Evolutionary conservation across 1,139 yeast genomes (phyloP).

Genomic region (Yamadazyma diddensiae): DNA sequence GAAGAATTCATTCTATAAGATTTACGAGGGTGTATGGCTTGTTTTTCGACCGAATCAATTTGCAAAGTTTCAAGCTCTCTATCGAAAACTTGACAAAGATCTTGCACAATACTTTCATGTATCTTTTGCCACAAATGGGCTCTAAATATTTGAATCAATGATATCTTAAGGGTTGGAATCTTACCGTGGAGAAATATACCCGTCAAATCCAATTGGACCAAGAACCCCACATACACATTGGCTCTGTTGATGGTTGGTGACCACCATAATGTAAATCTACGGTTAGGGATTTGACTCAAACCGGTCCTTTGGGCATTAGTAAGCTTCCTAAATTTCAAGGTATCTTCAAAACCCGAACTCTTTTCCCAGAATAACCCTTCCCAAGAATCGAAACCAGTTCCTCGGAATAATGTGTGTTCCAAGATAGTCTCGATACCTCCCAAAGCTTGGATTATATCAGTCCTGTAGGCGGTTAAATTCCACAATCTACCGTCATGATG

Average conservation of each 20-base stretch:
- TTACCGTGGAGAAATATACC: constrained; percentile 98
- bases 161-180: constrained; percentile 93
- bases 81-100: constrained; percentile 88
- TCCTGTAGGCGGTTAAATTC: constrained; percentile 89
- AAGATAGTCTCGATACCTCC: constrained; percentile 97
- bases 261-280: constrained; percentile 99
- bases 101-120: constrained; percentile 93
- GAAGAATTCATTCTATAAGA: constrained; percentile 97
- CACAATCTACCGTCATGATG: constrained; percentile 95
- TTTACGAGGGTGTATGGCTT: constrained; percentile 94
- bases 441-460: constrained; percentile 94
- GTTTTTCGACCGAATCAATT: constrained; percentile 84
- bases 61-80: constrained; percentile 81
- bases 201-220: constrained; percentile 93
- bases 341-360: constrained; percentile 94
- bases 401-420: constrained; percentile 93
- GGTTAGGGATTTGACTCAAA: constrained; percentile 93
- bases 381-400: constrained; percentile 98
- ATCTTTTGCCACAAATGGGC: constrained; percentile 99
- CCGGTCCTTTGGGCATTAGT: constrained; percentile 99
- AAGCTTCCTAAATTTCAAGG: constrained; percentile 87
- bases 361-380: constrained; percentile 99
- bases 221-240: constrained; percentile 94
- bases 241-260: constrained; percentile 98
- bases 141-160: constrained; percentile 91